Base-by-base conservation (phyloP, 495 filamentous ascomycete genomes). In the Hypoxylon perforatum region DNA sequence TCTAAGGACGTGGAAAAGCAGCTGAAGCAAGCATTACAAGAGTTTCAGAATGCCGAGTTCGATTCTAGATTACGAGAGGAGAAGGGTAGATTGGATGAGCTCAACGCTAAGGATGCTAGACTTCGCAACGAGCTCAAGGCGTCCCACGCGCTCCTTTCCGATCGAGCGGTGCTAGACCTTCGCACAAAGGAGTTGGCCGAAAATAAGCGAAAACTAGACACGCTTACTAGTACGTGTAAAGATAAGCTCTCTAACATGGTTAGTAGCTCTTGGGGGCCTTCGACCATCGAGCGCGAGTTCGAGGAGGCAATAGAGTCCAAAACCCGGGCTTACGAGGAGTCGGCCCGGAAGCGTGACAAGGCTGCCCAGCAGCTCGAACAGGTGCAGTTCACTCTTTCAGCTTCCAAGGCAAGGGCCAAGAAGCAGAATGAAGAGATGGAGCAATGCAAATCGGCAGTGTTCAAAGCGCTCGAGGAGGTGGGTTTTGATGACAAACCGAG, bases 81-180 rank as follows among this genome's bases (percentile, higher is more conserved):
- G 55, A 89, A 92, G 38, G 70, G 76, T 14, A 80, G 87, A 48
- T 82, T 95, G 6, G 85, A 86, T 47, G 76, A 79, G 12, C 75
- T 96, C 4, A 91, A 97, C 61, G 85, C 86, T 23, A 85, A 88
- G 61, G 86, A 82, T 47, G 85, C 88, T 33, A 85, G 79, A 63
- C 80, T 97, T 22, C 89, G 89, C 28, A 77, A 82, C 3, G 93
- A 98, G 68, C 84, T 97, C 19, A 82, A 92, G 33, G 88, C 94
- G 63, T 91, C 87, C 60, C 95, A 91, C 0, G 85, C 88, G 58
- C 86, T 91, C 63, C 92, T 92, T 28, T 83, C 87, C 2, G 92
- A 93, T 46, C 81, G 92, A 30, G 96, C 94, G 36, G 86, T 88
- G 53, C 80, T 98, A 6, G 90, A 93, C 47, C 84, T 91, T 65